Evolutionary conservation across 2,329 filamentous ascomycete species (phyloP).

Genomic region (Colletotrichum eleusines): DNA sequence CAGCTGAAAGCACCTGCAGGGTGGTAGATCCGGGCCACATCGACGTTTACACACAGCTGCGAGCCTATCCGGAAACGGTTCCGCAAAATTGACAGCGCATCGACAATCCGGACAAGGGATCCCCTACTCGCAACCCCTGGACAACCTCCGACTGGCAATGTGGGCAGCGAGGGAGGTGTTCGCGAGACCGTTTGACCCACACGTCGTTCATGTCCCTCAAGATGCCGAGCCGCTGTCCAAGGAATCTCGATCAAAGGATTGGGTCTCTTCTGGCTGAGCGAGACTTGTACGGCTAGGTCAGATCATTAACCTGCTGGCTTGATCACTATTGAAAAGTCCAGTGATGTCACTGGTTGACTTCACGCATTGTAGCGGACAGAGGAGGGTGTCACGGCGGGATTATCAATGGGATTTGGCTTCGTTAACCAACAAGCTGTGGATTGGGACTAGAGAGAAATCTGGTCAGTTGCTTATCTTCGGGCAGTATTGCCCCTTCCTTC

Average conservation of each 20-base stretch:
- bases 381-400: background rate
- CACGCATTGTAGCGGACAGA: background rate
- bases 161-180: constrained; percentile 13
- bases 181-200: constrained; percentile 17
- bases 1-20: constrained; percentile 1
- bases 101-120: constrained; percentile 16
- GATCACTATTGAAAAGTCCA: constrained; percentile 12
- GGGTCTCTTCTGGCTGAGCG: background rate
- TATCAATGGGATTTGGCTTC: constrained; percentile 4
- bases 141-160: background rate
- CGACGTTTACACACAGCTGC: constrained; percentile 44
- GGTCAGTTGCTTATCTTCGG: constrained; percentile 29
- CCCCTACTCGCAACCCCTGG: constrained; percentile 18
- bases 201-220: constrained; percentile 16
- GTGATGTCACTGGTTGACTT: constrained; percentile 1
- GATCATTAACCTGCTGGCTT: background rate
- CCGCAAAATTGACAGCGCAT: constrained; percentile 49
- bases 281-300: constrained; percentile 6
- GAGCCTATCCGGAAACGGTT: constrained; percentile 49
- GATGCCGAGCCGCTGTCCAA: constrained; percentile 9
- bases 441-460: constrained; percentile 16
- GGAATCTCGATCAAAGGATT: background rate
- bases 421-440: constrained; percentile 16
- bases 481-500: constrained; percentile 23
- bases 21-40: background rate